phyloP scores from a whole-genome alignment of 352 stramenopile genomes.

The Elongisporangium undulatum region DNA sequence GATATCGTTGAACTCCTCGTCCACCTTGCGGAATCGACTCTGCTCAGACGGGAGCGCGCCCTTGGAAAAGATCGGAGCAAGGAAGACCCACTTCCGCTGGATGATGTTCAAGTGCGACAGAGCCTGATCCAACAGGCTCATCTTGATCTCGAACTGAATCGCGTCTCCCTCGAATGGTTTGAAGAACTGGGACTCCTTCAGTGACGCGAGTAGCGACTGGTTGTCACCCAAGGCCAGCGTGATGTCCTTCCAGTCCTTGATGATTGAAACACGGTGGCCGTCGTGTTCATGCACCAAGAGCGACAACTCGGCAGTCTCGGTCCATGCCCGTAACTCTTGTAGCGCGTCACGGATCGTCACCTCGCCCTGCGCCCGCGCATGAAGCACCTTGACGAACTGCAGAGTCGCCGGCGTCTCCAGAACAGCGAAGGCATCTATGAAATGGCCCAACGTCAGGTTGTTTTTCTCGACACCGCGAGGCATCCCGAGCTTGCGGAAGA shows the following conservation, averaged over 20 bases:
- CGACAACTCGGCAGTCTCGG: conserved; percentile 87
- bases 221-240: conserved; percentile 94
- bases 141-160: conserved; percentile 88
- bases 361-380: conserved; percentile 87
- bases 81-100: conserved; percentile 96
- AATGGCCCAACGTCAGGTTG: conserved; percentile 90
- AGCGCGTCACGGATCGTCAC: conserved; percentile 95
- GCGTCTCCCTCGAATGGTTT: conserved; percentile 92
- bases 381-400: conserved; percentile 93
- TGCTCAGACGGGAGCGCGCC: conserved; percentile 91
- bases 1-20: conserved; percentile 93
- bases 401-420: conserved; percentile 82
- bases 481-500: conserved; percentile 91
- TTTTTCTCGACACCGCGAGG: conserved; percentile 81
- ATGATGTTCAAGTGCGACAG: conserved; percentile 87
- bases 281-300: conserved; percentile 88
- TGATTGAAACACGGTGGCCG: conserved; percentile 77
- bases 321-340: conserved; percentile 92
- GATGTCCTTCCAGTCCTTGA: conserved; percentile 96
- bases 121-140: conserved; percentile 80
- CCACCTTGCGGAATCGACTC: conserved; percentile 87
- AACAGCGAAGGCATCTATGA: conserved; percentile 70
- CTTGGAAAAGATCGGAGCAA: conserved; percentile 95
- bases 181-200: conserved; percentile 96
- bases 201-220: conserved; percentile 90